Percentiles rank a stretch among this genome's conserved stretches.
phyloP scores from a whole-genome alignment of 805 yeast genomes.

The Wickerhamiella spandovensis region DNA sequence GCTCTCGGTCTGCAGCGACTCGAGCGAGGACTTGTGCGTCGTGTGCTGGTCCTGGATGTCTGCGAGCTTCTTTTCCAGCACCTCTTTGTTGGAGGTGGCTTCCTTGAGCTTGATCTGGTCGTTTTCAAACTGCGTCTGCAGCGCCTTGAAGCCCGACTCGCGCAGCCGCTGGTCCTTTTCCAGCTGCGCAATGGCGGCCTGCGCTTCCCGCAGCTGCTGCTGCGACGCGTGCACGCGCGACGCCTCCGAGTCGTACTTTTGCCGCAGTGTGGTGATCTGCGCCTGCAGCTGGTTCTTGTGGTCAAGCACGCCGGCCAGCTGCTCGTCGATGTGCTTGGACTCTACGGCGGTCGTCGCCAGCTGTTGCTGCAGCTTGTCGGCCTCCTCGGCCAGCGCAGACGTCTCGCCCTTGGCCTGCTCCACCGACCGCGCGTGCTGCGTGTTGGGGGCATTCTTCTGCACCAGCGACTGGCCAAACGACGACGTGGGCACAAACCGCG shows the following conservation, averaged over 20 bases:
- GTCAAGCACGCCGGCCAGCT: conserved; percentile 51
- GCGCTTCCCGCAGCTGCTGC: conserved; percentile 39
- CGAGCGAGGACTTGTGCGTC: conserved; percentile 9
- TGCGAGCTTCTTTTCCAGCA: conserved; percentile 20
- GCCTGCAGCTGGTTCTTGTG: conserved; percentile 59
- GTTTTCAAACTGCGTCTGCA: conserved; percentile 14
- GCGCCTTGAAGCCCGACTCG: conserved; percentile 16
- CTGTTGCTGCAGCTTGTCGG: conserved; percentile 38
- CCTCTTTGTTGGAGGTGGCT: conserved; percentile 26
- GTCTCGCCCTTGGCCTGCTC: conserved; percentile 81
- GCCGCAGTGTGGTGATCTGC: conserved; percentile 53
- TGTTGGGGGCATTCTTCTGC: conserved; percentile 24
- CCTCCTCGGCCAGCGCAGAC: conserved; percentile 62
- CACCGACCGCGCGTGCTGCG: conserved; percentile 3
- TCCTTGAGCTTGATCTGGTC: conserved; percentile 21
- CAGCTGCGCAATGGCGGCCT: conserved; percentile 34
- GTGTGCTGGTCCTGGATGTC: conserved; percentile 19
- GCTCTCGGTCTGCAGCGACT: conserved; percentile 4
- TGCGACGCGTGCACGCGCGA: conserved; percentile 64
- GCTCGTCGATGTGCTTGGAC: conserved; percentile 62
- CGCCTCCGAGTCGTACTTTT: conserved; percentile 67
- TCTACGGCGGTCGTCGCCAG: conserved; percentile 32
- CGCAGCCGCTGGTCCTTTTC: conserved; percentile 18
- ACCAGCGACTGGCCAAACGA: conserved; percentile 67
- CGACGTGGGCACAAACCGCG: conserved; percentile 63